These are phyloP conservation scores for Hawksworthiomyces lignivorus DNA, from an alignment of 2,329 filamentous ascomycete species.

Conservation along the genomic window DNA sequence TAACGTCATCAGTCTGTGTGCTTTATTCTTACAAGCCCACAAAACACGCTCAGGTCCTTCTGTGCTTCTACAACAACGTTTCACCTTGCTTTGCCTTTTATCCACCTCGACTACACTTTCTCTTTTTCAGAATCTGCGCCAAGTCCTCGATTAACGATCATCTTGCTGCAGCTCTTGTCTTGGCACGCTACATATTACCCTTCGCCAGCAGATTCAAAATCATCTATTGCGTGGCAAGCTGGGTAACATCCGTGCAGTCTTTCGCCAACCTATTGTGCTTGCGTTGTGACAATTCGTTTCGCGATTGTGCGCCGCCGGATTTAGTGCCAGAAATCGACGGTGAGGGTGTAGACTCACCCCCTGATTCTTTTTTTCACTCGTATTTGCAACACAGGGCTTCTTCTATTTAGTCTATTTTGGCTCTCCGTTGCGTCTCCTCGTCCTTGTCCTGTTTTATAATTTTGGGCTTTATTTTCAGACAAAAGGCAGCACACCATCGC, in stretches of 20 bases:
- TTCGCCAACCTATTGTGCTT: not conserved
- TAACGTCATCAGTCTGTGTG: constrained; percentile 12
- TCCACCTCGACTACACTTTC: constrained; percentile 3
- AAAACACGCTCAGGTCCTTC: not conserved
- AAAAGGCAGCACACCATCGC: too few species aligned
- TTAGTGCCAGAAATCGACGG: not conserved
- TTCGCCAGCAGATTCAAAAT: too few species aligned
- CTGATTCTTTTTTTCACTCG: not conserved
- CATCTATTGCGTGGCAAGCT: too few species aligned
- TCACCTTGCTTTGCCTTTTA: constrained; percentile 5
- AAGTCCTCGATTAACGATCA: constrained; percentile 1
- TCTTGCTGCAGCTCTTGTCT: not conserved
- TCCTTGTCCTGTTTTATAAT: too few species aligned
- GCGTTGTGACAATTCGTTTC: not conserved
- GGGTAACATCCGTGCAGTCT: too few species aligned
- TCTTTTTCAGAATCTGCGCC: not conserved
- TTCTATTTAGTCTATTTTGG: too few species aligned
- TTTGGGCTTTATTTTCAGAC: too few species aligned
- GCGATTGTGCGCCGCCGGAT: too few species aligned
- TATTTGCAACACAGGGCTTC: too few species aligned
- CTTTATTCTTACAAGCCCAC: not conserved
- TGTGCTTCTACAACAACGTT: constrained; percentile 5
- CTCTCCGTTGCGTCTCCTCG: too few species aligned
- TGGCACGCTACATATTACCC: constrained; percentile 2
- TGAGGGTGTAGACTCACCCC: not conserved